Base-by-base conservation (phyloP, 2,329 filamentous ascomycete species). In the Colletotrichum phormii region DNA sequence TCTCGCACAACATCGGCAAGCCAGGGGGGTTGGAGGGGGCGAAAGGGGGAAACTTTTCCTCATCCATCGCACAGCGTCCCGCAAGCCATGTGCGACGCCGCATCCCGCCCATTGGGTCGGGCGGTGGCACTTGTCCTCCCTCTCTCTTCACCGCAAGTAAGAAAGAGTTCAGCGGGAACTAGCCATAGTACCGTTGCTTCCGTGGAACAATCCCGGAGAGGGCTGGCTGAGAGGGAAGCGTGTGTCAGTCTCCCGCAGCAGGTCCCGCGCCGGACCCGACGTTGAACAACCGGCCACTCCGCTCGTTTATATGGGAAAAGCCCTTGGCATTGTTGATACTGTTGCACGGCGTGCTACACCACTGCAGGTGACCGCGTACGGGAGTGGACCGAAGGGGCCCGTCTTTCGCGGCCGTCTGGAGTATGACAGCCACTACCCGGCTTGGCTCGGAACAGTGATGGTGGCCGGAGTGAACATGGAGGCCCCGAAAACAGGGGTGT, bases 51-150 rank as follows among this genome's bases (percentile, higher is more conserved):
- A 26, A 31, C 86, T 87, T 79, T 86, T 83, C 70, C 86, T 83
- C 71, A 85, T 80, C 60, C 81, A 79, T 82, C 71, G 82, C 80
- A 77, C 84, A 85, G 51, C 22, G 84, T 78, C 66, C 79, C 79
- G 75, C 84, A 15, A 85, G 74, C 76, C 64, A 29, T 31, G 62
- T 81, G 74, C 80, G 84, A 54, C 81, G 80, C 63, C 81, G 81
- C 37, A 84, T 80, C 29, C 83, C 82, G 59, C 83, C 82, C 82
- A 83, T 82, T 55, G 55, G 66, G 66, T 51, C 24, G 13, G 42
- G 46, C 18, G n/a, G 35, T 24, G 46, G 51, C 54, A 57, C 46
- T 26, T 57, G 51, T 35, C 51, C 22, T 11, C 31, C 29, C 4
- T 29, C 37, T 18, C 22, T 31, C 51, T 22, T 54, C 60, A 55